Evolutionary conservation across 129 eudicot species (phyloP).

Genomic region (Rutidosis leptorrhynchoides): DNA sequence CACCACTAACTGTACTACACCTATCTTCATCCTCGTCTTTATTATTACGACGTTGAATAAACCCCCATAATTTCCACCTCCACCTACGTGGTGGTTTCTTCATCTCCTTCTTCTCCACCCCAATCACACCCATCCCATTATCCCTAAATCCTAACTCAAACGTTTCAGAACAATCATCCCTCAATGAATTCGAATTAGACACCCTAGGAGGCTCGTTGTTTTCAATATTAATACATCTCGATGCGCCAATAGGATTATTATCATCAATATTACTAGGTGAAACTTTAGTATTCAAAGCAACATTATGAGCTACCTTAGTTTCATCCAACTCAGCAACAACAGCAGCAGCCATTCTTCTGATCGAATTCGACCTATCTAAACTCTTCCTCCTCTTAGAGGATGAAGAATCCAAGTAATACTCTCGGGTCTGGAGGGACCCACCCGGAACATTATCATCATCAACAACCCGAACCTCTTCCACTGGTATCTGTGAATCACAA

Average conservation of each 20-base stretch:
- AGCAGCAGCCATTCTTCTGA: conserved; percentile 72
- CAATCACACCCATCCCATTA: conserved; percentile 33
- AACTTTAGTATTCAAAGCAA: conserved; percentile 50
- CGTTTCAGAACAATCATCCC: conserved; percentile 72
- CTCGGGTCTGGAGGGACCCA: conserved; percentile 73
- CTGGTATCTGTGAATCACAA: conserved; percentile 65
- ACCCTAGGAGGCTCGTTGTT: conserved; percentile 41
- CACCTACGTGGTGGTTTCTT: conserved; percentile 53
- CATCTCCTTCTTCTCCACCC: conserved; percentile 42
- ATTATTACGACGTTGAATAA: conserved; percentile 50
- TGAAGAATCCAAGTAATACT: conserved; percentile 81
- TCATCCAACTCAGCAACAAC: conserved; percentile 84
- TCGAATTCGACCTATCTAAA: conserved; percentile 81
- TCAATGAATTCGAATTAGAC: conserved; percentile 55
- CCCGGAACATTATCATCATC: conserved; percentile 64
- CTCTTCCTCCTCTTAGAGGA: conserved; percentile 79
- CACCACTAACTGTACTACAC: conserved; percentile 62
- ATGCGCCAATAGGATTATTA: conserved; percentile 23
- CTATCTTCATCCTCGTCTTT: conserved; percentile 65
- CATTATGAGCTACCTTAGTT: conserved; percentile 28
- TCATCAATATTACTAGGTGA: conserved; percentile 29
- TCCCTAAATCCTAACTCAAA: conserved; percentile 59
- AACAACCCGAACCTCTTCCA: conserved; percentile 31
- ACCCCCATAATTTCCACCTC: conserved; percentile 81
- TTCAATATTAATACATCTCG: not conserved